Evolutionary conservation across 495 filamentous ascomycete genomes (phyloP), one percentile per base, ranked within the genome.

Genomic region (Oidiodendron maius): DNA sequence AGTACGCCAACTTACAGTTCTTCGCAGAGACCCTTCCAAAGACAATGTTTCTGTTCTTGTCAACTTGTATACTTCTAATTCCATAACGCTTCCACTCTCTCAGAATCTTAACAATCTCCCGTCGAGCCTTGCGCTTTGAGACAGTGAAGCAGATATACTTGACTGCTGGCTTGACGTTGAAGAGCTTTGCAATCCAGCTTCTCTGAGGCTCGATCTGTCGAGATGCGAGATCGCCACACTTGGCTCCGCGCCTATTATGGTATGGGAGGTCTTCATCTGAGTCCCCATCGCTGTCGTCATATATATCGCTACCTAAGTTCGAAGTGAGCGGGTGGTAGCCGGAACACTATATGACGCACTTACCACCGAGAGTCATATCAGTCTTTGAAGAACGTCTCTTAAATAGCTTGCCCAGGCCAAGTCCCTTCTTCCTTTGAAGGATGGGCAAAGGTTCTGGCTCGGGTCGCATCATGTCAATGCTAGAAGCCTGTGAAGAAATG

Each of bases 141-240:
- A 86, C 71, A 4, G 75, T 74, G 55, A 97, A 83, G 60, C 88
- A 89, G 10, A 96, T 60, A 8, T 83, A 72, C 44, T 77, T 76
- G 22, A 69, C 80, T 0, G 84, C 83, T 0, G 93, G 91, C 59
- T 93, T 95, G 63, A 96, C 83, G 40, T 89, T 81, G 66, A 98
- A 84, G 17, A 97, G 78, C 13, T 86, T 84, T 26, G 85, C 80
- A 40, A 98, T 74, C 89, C 90, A 96, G 49, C 85, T 93, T 50
- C 83, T 80, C 38, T 81, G 77, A 3, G 78, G 71, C 15, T 76
- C 79, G 42, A 80, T 75, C 49, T 72, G 65, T 43, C 75, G 74
- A 18, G 34, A 37, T 41, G 35, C 23, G 16, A 49, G 40, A 53
- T 54, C 48, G 21, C 57, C 43, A 21, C 21, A 12, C 22, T 44